Evolutionary conservation across 2,329 filamentous ascomycete species (phyloP), one percentile per base, ranked within the genome.

Genomic region (Hymenoscyphus scutula): DNA sequence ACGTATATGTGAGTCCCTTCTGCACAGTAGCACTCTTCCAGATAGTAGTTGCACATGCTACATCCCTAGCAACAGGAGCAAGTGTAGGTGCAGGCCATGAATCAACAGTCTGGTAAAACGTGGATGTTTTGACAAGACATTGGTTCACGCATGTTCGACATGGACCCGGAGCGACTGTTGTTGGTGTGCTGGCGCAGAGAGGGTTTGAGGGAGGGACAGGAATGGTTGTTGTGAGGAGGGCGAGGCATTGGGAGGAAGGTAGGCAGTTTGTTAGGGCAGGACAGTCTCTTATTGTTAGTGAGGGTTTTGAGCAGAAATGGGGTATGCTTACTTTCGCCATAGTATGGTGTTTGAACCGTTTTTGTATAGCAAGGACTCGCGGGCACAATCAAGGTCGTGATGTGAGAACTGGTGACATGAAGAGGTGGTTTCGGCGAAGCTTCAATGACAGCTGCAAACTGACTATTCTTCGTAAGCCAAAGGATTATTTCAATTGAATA

Each of bases 161-260:
- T 11, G 62, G 59, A 11, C 63, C 66, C 19, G 67, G 67, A 8
- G 69, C 61, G 15, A 65, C 69, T 15, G 63, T 58, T 6, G 73
- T 76, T 7, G 73, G 64, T 8, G 77, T 80, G 10, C 62, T 68
- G n/a, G 73, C 73, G 68, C 78, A 80, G 69, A 75, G 77, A 59
- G 74, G 67, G 23, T 75, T 75, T 41, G 67, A 63, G 65, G 76
- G 77, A 17, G 77, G 78, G 3, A 78, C 72, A 58, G 70, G 72
- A 29, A 73, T 72, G 53, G 72, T 75, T n/a, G 71, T 73, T n/a
- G 62, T 68, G 48, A 57, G n/a, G 11, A 64, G 10, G 27, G 62
- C 10, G 41, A 70, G 62, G 55, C 69, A 70, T n/a, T 59, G 48
- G 13, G 65, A 38, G 8, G 57, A 48, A 38, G 53, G 32, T 5